phyloP scores from a whole-genome alignment of 495 filamentous ascomycete species.

The Neurospora sp. region DNA sequence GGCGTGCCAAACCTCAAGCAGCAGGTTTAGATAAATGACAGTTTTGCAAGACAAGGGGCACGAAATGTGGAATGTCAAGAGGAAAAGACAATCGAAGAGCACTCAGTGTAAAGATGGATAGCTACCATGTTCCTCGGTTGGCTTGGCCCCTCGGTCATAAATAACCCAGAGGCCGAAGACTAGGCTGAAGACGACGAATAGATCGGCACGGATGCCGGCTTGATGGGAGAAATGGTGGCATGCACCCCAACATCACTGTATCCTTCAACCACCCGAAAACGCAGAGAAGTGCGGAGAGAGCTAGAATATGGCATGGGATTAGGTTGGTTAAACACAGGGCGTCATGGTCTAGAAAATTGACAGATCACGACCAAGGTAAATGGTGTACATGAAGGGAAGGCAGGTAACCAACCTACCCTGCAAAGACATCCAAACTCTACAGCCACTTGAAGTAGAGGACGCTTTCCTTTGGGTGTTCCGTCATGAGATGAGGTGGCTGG shows the following conservation, averaged over 20 bases:
- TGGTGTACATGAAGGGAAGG: background rate
- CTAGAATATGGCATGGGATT: background rate
- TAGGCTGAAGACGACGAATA: slow-evolving; percentile 4
- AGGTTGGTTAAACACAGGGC: background rate
- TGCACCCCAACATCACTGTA: background rate
- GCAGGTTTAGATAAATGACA: no score
- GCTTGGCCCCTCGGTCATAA: slow-evolving; percentile 3
- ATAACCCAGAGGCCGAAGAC: slow-evolving; percentile 5
- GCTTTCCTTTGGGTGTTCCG: background rate
- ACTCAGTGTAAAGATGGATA: background rate
- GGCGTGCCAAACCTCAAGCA: no score
- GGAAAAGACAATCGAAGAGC: background rate
- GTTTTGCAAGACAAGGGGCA: no score
- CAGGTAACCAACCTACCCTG: background rate
- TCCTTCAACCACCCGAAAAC: background rate
- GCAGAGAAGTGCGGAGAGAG: background rate
- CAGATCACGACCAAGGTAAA: background rate
- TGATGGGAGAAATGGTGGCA: background rate
- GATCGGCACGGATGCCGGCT: background rate
- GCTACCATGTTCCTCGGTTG: background rate
- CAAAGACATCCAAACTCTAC: background rate
- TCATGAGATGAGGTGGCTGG: background rate
- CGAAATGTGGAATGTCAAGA: no score
- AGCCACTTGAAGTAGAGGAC: background rate
- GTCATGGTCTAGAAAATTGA: background rate